A percentile compares a stretch with the other conserved stretches of the same genome.
Evolutionary conservation across 2,329 filamentous ascomycete genomes (phyloP).

Genomic region (Corinectria fuckeliana): DNA sequence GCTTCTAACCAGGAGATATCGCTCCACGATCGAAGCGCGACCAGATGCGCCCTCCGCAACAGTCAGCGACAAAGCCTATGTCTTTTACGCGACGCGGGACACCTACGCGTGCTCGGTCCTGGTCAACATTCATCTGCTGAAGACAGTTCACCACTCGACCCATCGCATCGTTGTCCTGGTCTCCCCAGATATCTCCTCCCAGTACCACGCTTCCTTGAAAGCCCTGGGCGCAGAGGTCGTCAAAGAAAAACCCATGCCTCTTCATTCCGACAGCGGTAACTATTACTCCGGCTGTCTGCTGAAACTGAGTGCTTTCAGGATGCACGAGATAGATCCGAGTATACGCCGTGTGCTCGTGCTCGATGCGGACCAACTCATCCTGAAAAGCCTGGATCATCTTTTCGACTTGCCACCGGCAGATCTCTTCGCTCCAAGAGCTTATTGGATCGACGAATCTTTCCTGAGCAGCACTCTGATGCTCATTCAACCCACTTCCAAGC

Average conservation of each 20-base stretch:
- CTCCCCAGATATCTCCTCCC: constrained; percentile 16
- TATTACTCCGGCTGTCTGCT: constrained; percentile 27
- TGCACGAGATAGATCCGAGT: constrained; percentile 20
- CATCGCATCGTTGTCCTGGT: constrained; percentile 22
- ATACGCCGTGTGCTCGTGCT: constrained; percentile 19
- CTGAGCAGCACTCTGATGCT: constrained; percentile 30
- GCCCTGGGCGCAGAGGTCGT: constrained; percentile 20
- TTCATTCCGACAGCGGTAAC: neutral
- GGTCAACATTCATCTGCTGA: constrained; percentile 24
- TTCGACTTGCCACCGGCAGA: constrained; percentile 17
- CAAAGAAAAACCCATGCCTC: constrained; percentile 15
- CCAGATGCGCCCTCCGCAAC: neutral
- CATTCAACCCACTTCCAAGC: constrained; percentile 12
- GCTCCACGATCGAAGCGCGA: neutral
- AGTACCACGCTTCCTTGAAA: constrained; percentile 12
- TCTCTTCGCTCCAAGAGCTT: constrained; percentile 20
- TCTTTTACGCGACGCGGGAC: constrained; percentile 29
- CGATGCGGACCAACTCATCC: constrained; percentile 28
- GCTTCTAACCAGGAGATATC: neutral
- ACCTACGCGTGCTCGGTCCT: constrained; percentile 26
- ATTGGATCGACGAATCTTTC: constrained; percentile 20
- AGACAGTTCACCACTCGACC: constrained; percentile 2
- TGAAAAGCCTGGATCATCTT: constrained; percentile 21
- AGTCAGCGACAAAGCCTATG: constrained; percentile 19
- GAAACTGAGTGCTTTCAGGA: constrained; percentile 24